phyloP scores from a whole-genome alignment of 805 yeast species.

The Wickerhamiella slavikovae region DNA sequence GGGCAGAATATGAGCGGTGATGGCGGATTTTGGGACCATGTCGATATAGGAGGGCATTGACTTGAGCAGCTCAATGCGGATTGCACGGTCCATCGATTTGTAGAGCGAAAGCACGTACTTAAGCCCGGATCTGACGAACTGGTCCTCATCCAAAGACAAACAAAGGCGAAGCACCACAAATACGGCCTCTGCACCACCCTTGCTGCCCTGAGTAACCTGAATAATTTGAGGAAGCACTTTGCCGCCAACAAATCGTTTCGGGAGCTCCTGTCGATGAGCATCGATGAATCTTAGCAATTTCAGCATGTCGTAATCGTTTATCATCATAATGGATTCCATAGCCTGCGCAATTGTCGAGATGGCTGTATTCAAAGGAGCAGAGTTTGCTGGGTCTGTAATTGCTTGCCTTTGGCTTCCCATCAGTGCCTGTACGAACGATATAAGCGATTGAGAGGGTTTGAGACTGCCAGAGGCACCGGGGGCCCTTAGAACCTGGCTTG shows the following conservation, averaged over 20 bases:
- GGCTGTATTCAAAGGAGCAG: conserved; percentile 18
- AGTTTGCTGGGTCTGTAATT: background rate
- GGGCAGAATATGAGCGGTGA: conserved; percentile 49
- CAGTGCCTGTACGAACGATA: background rate
- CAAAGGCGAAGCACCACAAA: conserved; percentile 16
- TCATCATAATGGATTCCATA: conserved; percentile 29
- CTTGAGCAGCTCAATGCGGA: conserved; percentile 50
- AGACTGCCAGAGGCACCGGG: background rate
- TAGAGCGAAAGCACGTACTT: conserved; percentile 49
- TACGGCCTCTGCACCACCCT: conserved; percentile 15
- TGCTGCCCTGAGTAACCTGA: conserved; percentile 12
- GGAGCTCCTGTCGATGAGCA: conserved; percentile 13
- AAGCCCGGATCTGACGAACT: conserved; percentile 25
- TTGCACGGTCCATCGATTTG: conserved; percentile 49
- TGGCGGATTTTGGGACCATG: conserved; percentile 33
- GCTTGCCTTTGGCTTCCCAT: background rate
- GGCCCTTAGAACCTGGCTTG: conserved; percentile 26
- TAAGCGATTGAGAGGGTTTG: no score
- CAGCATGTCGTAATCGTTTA: conserved; percentile 7
- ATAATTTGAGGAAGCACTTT: conserved; percentile 52
- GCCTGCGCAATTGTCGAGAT: conserved; percentile 31
- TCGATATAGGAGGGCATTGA: conserved; percentile 35
- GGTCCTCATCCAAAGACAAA: conserved; percentile 15
- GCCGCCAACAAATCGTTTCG: conserved; percentile 35
- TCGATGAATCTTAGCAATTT: conserved; percentile 4